Evolutionary conservation across 176 grass and related monocot species (phyloP).

Genomic region (Sorghum bicolor): Sorghum_bicolor_NCBIv3 NC_012870.2:70841501-70842000

Average conservation of each 20-base stretch:
- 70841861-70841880: neutral
- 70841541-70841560: neutral
- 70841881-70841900: neutral
- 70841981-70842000: conserved; percentile 12
- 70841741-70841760: neutral
- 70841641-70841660: neutral
- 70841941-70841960: neutral
- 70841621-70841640: neutral
- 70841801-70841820: neutral
- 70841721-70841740: neutral
- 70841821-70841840: neutral
- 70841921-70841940: neutral
- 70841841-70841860: neutral
- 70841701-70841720: neutral
- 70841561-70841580: neutral
- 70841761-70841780: neutral
- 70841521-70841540: neutral
- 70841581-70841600: neutral
- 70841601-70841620: neutral
- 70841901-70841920: conserved; percentile 6
- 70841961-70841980: conserved; percentile 12
- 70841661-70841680: neutral
- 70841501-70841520: neutral
- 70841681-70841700: neutral
- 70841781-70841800: neutral